Percentiles rank a stretch among this genome's conserved stretches.
phyloP scores from a whole-genome alignment of 2,329 filamentous ascomycete genomes.

The Phyllosticta citriasiana region DNA sequence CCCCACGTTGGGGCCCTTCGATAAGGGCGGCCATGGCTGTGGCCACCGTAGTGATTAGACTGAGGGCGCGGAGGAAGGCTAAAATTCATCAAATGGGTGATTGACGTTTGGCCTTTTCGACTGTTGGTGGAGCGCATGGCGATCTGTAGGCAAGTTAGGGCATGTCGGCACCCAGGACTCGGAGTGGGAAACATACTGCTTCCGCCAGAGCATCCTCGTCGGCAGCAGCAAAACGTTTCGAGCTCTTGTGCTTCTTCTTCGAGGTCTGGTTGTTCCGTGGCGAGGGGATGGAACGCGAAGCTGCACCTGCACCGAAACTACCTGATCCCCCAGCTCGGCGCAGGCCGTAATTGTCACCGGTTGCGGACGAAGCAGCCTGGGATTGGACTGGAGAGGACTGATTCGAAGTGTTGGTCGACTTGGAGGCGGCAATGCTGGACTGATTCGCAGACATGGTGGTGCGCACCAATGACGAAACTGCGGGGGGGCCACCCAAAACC shows the following conservation, averaged over 20 bases:
- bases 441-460: conserved; percentile 35
- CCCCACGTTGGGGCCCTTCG: conserved; percentile 73
- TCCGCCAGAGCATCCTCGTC: conserved; percentile 87
- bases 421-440: conserved; percentile 31
- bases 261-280: conserved; percentile 67
- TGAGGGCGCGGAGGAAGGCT: conserved; percentile 65
- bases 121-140: conserved; percentile 55
- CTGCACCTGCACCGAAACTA: conserved; percentile 28
- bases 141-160: conserved; percentile 31
- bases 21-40: conserved; percentile 33
- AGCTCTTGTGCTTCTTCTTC: conserved; percentile 75
- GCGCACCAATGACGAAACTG: conserved; percentile 5
- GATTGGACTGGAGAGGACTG: conserved; percentile 34
- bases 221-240: conserved; percentile 61
- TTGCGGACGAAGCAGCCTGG: conserved; percentile 33
- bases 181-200: conserved; percentile 43
- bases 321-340: conserved; percentile 30
- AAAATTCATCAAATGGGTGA: conserved; percentile 94
- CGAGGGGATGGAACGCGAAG: conserved; percentile 31
- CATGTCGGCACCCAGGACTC: not conserved
- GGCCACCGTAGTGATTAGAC: conserved; percentile 46
- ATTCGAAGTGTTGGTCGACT: conserved; percentile 26
- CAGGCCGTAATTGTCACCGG: conserved; percentile 34
- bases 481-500: not conserved
- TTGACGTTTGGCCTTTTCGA: conserved; percentile 88